A percentile compares a stretch with the other conserved stretches of the same genome.
These are phyloP conservation scores for Ophiostoma ulmi DNA, from an alignment of 2,329 filamentous ascomycete genomes.

Conservation along the genomic window DNA sequence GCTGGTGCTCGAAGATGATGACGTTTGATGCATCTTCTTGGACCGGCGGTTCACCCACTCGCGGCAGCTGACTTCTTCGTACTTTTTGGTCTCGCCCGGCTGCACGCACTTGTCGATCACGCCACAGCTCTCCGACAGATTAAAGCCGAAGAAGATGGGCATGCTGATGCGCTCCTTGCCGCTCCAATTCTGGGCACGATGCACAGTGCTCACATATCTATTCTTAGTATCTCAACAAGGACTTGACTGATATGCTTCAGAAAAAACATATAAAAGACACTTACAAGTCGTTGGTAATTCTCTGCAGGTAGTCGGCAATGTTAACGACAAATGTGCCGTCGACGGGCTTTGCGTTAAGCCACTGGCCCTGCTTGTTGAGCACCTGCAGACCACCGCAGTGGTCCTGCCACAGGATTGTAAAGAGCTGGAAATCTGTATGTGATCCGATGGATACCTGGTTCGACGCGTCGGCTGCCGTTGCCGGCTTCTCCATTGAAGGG, in stretches of 20 bases:
- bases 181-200: constrained; percentile 24
- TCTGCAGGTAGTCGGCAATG: constrained; percentile 29
- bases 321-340: constrained; percentile 13
- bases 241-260: background rate
- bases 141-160: constrained; percentile 27
- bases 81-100: constrained; percentile 22
- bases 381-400: constrained; percentile 15
- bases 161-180: constrained; percentile 25
- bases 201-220: constrained; percentile 24
- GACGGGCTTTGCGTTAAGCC: constrained; percentile 13
- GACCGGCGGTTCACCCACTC: constrained; percentile 23
- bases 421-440: constrained; percentile 50
- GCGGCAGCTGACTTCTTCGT: constrained; percentile 22
- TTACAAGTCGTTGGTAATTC: constrained; percentile 24
- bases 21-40: constrained; percentile 19
- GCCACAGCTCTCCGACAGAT: constrained; percentile 29
- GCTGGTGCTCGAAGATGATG: background rate
- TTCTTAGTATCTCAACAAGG: background rate
- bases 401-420: constrained; percentile 16
- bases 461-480: constrained; percentile 26
- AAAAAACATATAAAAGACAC: background rate
- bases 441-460: constrained; percentile 46
- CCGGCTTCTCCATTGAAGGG: constrained; percentile 28
- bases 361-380: constrained; percentile 17
- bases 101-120: constrained; percentile 23